phyloP scores from a whole-genome alignment of 176 grass and related monocot species.

The Neostapfia colusana region DNA sequence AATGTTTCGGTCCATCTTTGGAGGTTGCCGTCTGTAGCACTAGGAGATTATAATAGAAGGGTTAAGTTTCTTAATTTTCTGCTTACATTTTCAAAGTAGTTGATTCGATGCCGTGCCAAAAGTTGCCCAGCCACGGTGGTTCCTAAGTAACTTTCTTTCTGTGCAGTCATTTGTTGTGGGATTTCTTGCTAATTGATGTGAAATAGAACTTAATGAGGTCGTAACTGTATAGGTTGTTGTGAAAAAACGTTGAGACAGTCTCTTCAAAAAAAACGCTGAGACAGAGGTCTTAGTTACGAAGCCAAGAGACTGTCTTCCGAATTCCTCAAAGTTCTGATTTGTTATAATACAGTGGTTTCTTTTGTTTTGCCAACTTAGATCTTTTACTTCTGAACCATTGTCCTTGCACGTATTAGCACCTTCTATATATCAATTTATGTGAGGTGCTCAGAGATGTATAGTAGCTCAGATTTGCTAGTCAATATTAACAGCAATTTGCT shows the following conservation, averaged over 20 bases:
- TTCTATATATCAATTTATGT: not conserved
- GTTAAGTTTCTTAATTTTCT: not conserved
- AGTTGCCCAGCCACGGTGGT: no score
- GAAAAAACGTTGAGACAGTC: no score
- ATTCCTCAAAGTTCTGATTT: not conserved
- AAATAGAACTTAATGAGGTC: not conserved
- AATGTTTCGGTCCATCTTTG: not conserved
- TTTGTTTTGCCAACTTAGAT: not conserved
- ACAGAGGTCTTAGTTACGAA: not conserved
- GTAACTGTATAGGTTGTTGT: not conserved
- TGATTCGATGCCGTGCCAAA: no score
- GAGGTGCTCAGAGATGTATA: not conserved
- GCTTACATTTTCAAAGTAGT: not conserved
- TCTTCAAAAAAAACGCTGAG: no score
- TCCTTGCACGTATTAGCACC: not conserved
- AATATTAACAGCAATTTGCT: not conserved
- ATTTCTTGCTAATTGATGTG: not conserved
- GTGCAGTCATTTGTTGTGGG: not conserved
- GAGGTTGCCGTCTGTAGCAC: conserved; percentile 3
- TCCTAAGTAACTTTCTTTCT: not conserved
- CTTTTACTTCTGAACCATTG: not conserved
- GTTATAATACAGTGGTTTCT: not conserved
- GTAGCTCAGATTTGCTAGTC: not conserved
- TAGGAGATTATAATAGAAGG: not conserved
- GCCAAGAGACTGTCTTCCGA: not conserved